Evolutionary conservation across 306 rosid genomes (phyloP).

Genomic region (Hippophae rhamnoides): DNA sequence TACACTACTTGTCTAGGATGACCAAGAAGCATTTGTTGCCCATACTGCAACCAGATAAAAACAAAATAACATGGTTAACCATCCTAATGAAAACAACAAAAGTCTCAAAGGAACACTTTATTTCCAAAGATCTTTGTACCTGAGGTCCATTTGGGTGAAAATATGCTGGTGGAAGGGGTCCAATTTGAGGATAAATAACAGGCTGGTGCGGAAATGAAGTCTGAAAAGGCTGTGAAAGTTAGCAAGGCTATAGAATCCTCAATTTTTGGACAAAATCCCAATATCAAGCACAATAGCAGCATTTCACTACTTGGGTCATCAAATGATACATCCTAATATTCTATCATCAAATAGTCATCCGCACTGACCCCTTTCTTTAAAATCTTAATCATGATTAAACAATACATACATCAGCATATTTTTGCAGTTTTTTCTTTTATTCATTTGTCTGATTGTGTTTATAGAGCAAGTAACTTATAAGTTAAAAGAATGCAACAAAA

Average conservation of each 20-base stretch:
- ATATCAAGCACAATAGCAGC: no score
- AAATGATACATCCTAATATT: no score
- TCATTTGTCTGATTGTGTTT: no score
- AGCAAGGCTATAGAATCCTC: not conserved
- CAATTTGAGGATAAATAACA: slow-evolving; percentile 61
- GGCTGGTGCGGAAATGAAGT: slow-evolving; percentile 61
- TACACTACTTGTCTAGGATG: slow-evolving; percentile 74
- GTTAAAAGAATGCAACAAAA: no score
- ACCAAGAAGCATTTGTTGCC: slow-evolving; percentile 60
- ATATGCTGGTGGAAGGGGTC: slow-evolving; percentile 60
- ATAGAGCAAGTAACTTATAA: no score
- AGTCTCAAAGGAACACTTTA: not conserved
- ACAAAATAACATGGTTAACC: not conserved
- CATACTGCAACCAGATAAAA: slow-evolving; percentile 55
- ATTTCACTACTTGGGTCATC: no score
- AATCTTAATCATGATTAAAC: no score
- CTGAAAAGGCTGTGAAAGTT: slow-evolving; percentile 36
- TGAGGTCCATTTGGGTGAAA: slow-evolving; percentile 88
- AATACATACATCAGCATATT: no score
- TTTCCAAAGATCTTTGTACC: slow-evolving; percentile 29
- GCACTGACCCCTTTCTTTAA: no score
- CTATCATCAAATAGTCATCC: no score
- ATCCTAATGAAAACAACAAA: not conserved
- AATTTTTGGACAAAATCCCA: no score
- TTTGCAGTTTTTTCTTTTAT: no score